A percentile compares a stretch with the other conserved stretches of the same genome.
Evolutionary conservation across 345 rosid species (phyloP).

Genomic region (Erysimum cheiranthoides): DNA sequence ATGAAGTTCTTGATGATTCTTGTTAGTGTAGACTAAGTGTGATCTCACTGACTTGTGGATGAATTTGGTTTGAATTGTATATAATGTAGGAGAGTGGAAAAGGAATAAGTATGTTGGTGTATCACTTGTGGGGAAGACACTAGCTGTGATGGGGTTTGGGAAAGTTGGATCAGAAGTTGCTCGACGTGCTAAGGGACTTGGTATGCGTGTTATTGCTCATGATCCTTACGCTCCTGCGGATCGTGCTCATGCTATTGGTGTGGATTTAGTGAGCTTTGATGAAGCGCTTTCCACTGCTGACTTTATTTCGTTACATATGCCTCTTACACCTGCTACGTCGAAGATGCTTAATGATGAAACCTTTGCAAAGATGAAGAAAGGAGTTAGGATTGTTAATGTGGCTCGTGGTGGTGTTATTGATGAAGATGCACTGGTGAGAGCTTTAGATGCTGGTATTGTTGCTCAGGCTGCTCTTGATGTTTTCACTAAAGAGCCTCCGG

Average conservation of each 20-base stretch:
- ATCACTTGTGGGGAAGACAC: slow-evolving; percentile 79
- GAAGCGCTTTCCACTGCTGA: slow-evolving; percentile 74
- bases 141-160: slow-evolving; percentile 79
- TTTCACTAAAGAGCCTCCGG: slow-evolving; percentile 73
- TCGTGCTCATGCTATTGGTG: slow-evolving; percentile 81
- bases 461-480: slow-evolving; percentile 93
- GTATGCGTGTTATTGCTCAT: slow-evolving; percentile 81
- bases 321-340: slow-evolving; percentile 73
- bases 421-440: slow-evolving; percentile 81
- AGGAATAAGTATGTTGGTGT: slow-evolving; percentile 83
- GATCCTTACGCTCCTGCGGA: slow-evolving; percentile 87
- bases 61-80: neutral
- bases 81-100: slow-evolving; percentile 67
- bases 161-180: slow-evolving; percentile 92
- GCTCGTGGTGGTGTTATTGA: slow-evolving; percentile 92
- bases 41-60: neutral
- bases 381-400: slow-evolving; percentile 77
- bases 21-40: neutral
- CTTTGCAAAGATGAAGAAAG: slow-evolving; percentile 84
- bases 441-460: slow-evolving; percentile 80
- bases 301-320: slow-evolving; percentile 87
- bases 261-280: slow-evolving; percentile 74
- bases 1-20: neutral
- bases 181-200: slow-evolving; percentile 85
- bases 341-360: slow-evolving; percentile 79